These are phyloP conservation scores for Penicillium dipodomyicola DNA, from an alignment of 495 filamentous ascomycete genomes.

Conservation along the genomic window DNA sequence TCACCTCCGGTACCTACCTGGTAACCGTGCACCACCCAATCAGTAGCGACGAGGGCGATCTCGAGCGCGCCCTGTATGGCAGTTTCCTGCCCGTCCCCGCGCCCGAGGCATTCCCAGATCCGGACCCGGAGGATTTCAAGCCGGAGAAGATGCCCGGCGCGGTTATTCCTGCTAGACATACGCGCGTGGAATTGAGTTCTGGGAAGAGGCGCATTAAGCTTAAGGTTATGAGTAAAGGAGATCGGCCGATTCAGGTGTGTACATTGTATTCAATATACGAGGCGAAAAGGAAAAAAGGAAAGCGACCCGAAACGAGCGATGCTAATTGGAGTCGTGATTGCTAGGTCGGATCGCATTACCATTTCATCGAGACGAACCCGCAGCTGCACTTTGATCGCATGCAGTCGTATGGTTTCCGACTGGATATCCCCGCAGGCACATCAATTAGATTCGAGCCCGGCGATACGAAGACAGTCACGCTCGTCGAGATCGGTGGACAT, in stretches of 20 bases:
- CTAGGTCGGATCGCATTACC: constrained; percentile 92
- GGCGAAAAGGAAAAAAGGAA: background rate
- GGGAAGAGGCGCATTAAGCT: constrained; percentile 71
- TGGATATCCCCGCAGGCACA: constrained; percentile 90
- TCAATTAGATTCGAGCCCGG: constrained; percentile 95
- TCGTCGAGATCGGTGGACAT: constrained; percentile 86
- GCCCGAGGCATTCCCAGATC: constrained; percentile 61
- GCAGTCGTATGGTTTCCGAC: constrained; percentile 76
- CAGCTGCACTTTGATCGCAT: constrained; percentile 88
- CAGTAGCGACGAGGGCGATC: constrained; percentile 79
- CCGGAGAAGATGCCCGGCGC: constrained; percentile 72
- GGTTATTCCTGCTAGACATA: constrained; percentile 66
- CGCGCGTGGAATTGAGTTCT: constrained; percentile 65
- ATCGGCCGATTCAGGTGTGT: constrained; percentile 81
- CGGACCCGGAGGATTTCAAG: constrained; percentile 60
- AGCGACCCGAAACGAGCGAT: background rate
- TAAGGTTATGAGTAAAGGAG: constrained; percentile 80
- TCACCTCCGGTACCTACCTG: constrained; percentile 84
- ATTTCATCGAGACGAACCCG: constrained; percentile 93
- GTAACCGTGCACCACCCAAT: constrained; percentile 94
- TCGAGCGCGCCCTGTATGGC: constrained; percentile 84
- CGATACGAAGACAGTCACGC: constrained; percentile 85
- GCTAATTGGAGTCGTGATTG: constrained; percentile 2
- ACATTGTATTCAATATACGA: background rate
- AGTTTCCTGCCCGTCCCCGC: constrained; percentile 84